Evolutionary conservation across 2,329 filamentous ascomycete genomes (phyloP), one percentile per base, ranked within the genome.

Genomic region (Aspergillus sp.): DNA sequence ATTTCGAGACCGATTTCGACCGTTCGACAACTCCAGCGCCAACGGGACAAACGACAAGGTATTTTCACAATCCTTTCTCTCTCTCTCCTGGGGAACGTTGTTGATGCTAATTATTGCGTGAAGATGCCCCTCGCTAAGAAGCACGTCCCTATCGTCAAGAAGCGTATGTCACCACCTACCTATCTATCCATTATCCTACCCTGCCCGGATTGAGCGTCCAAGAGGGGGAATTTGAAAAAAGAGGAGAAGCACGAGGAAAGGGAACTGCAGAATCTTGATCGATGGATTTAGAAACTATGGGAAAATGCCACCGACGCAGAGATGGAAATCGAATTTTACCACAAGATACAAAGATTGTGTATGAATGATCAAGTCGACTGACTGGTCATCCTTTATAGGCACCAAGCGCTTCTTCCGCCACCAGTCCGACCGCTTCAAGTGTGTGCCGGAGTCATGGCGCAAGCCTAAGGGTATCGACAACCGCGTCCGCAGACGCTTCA

Each of bases 391-490:
- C 12, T 27, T 23, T 65, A 77, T 74, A 96, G 91, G 89, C 87
- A 92, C 90, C 77, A 91, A 93, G 87, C 86, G 85, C 84, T 99
- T 98, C 90, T 88, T 87, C 82, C 90, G 95, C 80, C 95, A 99
- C 85, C 95, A 99, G 88, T 90, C 86, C 81, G 95, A 98, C 83
- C 89, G 89, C 79, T 99, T 96, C 86, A 96, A 88, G 84, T 89
- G 95, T 79, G 88, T 98, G 71, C 88, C 85, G 77, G 79, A 90
- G 70, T 89, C 86, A 86, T 99, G 95, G 95, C 90, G 95, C 84
- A 99, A 98, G 87, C 95, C 95, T 72, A 99, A 99, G 91, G 95
- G 95, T 91, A 99, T 99, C 82, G 95, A 99, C 84, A 96, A 93
- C 86, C 85, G 90, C 76, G 93, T 99, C 79, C 90, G 95, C 79